Evolutionary conservation across 345 rosid species (phyloP).

Genomic region (Corchorus capsularis): DNA sequence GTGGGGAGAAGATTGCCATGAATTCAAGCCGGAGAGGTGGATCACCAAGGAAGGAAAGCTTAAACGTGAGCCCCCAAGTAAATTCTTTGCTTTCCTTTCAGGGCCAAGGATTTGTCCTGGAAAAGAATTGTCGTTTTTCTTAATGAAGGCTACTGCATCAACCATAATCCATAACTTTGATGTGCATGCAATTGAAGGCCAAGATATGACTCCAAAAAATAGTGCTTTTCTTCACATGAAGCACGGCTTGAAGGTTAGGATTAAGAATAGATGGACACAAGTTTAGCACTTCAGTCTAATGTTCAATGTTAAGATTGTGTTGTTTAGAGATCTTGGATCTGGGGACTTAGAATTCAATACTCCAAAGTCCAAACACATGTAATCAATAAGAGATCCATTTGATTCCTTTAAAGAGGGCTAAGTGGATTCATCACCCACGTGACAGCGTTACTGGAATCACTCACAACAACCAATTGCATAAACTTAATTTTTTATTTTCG

Average conservation of each 20-base stretch:
- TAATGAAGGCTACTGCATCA: slow-evolving; percentile 31
- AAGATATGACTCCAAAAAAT: slow-evolving; percentile 25
- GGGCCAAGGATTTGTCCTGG: slow-evolving; percentile 63
- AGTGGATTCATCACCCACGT: too few species aligned
- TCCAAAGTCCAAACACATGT: too few species aligned
- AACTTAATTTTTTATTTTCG: too few species aligned
- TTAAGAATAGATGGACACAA: not conserved
- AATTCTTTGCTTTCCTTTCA: slow-evolving; percentile 45
- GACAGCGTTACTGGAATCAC: too few species aligned
- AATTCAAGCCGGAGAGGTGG: too few species aligned
- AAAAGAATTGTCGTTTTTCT: slow-evolving; percentile 46
- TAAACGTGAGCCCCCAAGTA: slow-evolving; percentile 28
- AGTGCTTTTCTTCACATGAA: slow-evolving; percentile 34
- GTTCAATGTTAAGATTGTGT: too few species aligned
- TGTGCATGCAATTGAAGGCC: slow-evolving; percentile 27
- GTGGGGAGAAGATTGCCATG: slow-evolving; percentile 34
- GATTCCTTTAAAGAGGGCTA: too few species aligned
- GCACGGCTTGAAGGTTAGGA: slow-evolving; percentile 17
- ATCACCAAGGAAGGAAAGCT: slow-evolving; percentile 25
- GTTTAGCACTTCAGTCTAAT: too few species aligned
- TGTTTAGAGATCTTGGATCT: too few species aligned
- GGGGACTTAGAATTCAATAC: too few species aligned
- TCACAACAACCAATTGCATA: too few species aligned
- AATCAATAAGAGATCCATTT: too few species aligned
- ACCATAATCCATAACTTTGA: slow-evolving; percentile 28